phyloP scores from a whole-genome alignment of 352 stramenopile species.

The Globisporangium alternatum region DNA sequence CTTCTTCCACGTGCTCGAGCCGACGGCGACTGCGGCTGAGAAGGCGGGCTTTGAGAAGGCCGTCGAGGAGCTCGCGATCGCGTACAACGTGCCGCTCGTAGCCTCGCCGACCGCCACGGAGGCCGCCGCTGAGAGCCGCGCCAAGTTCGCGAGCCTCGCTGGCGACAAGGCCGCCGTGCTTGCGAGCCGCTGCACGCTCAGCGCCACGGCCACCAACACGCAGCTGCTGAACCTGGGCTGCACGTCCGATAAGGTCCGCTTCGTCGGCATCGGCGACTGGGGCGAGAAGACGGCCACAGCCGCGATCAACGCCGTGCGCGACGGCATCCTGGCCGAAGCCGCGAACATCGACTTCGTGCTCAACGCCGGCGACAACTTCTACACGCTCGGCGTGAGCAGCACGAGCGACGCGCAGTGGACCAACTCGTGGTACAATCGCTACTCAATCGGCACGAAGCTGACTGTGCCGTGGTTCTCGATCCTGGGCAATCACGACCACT shows the following conservation, averaged over 20 bases:
- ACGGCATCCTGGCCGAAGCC: constrained; percentile 27
- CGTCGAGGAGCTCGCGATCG: constrained; percentile 25
- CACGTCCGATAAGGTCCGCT: constrained; percentile 25
- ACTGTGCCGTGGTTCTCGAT: constrained; percentile 42
- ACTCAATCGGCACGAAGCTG: constrained; percentile 27
- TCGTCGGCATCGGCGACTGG: constrained; percentile 38
- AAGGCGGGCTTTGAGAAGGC: constrained; percentile 21
- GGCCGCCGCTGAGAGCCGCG: constrained; percentile 18
- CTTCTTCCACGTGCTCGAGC: constrained; percentile 14
- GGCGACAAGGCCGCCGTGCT: constrained; percentile 6
- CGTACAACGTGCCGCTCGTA: constrained; percentile 28
- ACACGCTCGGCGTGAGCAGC: constrained; percentile 29
- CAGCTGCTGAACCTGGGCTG: constrained; percentile 17
- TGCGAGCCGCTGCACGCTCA: constrained; percentile 25
- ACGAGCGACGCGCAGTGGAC: constrained; percentile 29
- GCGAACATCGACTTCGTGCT: constrained; percentile 33
- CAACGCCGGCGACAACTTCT: constrained; percentile 44
- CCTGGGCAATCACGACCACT: constrained; percentile 42
- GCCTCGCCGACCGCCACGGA: constrained; percentile 21
- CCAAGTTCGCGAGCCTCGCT: constrained; percentile 10
- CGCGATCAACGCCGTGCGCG: constrained; percentile 28
- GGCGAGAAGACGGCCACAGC: constrained; percentile 28
- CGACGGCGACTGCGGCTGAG: constrained; percentile 7
- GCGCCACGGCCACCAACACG: constrained; percentile 15
- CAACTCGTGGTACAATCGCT: constrained; percentile 40